Evolutionary conservation across 1,284 basidiomycete species (phyloP), one percentile per base, ranked within the genome.

Genomic region (Trichosporon inkin): DNA sequence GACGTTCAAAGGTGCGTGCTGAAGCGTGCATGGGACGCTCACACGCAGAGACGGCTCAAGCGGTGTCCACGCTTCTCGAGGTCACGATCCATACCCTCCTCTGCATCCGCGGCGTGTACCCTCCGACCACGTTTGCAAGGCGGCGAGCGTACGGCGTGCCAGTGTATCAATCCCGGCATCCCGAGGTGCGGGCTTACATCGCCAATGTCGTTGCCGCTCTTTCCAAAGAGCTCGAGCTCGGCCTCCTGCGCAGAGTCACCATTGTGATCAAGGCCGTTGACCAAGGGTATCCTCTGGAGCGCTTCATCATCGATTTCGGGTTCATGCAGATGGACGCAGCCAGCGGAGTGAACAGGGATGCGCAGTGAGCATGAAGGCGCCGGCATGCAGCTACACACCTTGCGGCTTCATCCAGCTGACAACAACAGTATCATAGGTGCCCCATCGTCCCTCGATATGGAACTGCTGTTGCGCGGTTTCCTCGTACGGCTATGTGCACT

Each of bases 81-180:
- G 89, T 94, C 22, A 89, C 90, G 1, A 86, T 96, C 61, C 93
- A 97, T 73, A 88, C 88, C 1, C 90, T 98, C 62, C 83, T 98
- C 1, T 95, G 90, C 71, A 85, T 93, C 22, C 87, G 94, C 22
- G 86, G 88, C 63, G 84, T 98, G 52, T 98, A 98, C 70, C 94
- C 94, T 0, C 81, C 86, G 10, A 89, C 90, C 36, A 82, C 95
- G 13, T 98, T 98, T 73, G 82, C 88, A 22, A 84, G 91, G 53
- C 83, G 90, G 53, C 88, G 88, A 75, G 93, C 92, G 73, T 95
- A 93, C 77, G 86, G 90, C 57, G 88, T 88, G 0, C 87, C 91
- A 0, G 90, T 95, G 19, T 96, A 88, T 72, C 91, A 96, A 77
- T 92, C 90, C 4, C 87, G 92, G 6, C 90, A 94, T 71, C 92